Evolutionary conservation across 345 rosid species (phyloP).

Genomic region (Eucalyptus shirleyi): DNA sequence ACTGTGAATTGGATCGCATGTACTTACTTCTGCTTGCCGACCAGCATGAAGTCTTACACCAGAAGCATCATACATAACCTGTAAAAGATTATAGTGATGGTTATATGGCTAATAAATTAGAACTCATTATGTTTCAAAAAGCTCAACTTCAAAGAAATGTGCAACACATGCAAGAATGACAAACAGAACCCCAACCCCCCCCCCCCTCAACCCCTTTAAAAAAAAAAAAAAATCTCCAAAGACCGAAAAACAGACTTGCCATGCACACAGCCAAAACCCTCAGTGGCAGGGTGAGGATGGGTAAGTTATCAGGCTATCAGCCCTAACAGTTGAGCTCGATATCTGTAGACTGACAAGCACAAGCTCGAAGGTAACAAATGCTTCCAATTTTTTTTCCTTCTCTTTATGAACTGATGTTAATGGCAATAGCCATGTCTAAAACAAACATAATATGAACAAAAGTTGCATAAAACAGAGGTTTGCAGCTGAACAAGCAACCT

Average conservation of each 20-base stretch:
- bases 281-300: not conserved
- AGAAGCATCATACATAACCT: constrained; percentile 72
- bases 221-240: not conserved
- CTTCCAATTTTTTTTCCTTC: not conserved
- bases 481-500: not conserved
- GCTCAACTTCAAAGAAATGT: not conserved
- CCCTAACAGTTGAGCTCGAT: not conserved
- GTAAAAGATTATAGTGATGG: not conserved
- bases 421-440: not conserved
- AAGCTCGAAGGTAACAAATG: not conserved
- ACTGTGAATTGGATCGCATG: not conserved
- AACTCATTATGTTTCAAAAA: not conserved
- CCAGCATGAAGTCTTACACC: constrained; percentile 67
- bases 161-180: not conserved
- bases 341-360: not conserved
- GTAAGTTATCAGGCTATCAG: not conserved
- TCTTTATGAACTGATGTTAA: not conserved
- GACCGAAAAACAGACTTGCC: not conserved
- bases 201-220: not conserved
- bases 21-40: constrained; percentile 55
- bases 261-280: not conserved
- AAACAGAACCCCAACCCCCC: not conserved
- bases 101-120: not conserved
- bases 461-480: not conserved
- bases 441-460: not conserved